Evolutionary conservation across 2,329 filamentous ascomycete genomes (phyloP), one percentile per base, ranked within the genome.

Genomic region (Conoideocrella luteorostrata): DNA sequence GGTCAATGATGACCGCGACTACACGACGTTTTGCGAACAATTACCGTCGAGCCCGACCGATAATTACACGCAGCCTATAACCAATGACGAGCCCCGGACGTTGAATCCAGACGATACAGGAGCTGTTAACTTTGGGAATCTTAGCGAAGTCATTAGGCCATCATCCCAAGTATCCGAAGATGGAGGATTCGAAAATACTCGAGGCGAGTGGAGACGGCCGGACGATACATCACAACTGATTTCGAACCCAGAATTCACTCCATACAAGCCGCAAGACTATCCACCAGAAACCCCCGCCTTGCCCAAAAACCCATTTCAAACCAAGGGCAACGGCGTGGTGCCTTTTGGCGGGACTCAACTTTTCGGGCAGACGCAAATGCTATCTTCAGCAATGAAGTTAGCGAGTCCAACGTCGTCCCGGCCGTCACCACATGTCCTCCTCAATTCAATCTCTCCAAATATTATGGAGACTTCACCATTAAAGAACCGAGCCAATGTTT

Each of bases 361-460:
- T 7, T 80, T 80, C 50, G 68, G 64, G 1, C 70, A 73, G 50
- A 79, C 77, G 0, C 77, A 78, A 46, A 56, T 77, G 48, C 57
- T 62, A 24, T 78, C 77, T 2, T 78, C 76, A 2, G 74, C 67
- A 1, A 53, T 69, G 13, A 76, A 71, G 52, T 20, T 30, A 1
- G 65, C 62, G 36, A 80, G 75, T 46, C 77, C 77, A 17, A 79
- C 76, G 0, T 79, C 75, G 2, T 80, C 76, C 1, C 66, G 76
- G 10, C 77, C 77, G 0, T 80, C 77, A 1, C 76, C 76, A 0
- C 62, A 69, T 33, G 52, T 70, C 4, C 68, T 74, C 10, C 57
- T 64, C 20, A 65, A 73, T 40, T 60, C 64, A 1, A 69, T 72
- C 4, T 75, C 74, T 3, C 66, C 73, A 1, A 71, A 71, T 34